A percentile compares a stretch with the other conserved stretches of the same genome.
These are phyloP conservation scores for Trypanosoma platydactyli DNA, from an alignment of 208 protist genomes.

Conservation along the genomic window DNA sequence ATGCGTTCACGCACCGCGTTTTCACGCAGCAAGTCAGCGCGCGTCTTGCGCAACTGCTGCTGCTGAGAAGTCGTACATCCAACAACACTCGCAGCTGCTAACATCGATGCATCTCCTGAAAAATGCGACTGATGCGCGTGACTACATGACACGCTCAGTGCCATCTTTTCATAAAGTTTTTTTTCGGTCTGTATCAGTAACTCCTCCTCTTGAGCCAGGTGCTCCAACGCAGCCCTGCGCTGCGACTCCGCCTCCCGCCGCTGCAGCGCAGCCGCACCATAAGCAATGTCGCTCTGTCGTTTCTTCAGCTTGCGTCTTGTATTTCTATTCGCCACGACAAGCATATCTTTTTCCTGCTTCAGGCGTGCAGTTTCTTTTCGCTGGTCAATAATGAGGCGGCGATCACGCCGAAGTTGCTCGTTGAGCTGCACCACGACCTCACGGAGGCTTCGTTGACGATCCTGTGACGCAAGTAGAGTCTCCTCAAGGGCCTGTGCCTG, in stretches of 20 bases:
- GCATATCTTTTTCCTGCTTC: constrained; percentile 33
- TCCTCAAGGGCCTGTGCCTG: constrained; percentile 47
- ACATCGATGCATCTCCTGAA: background rate
- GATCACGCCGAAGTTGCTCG: constrained; percentile 60
- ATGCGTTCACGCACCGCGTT: constrained; percentile 59
- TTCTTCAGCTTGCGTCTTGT: constrained; percentile 42
- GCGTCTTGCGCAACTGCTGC: constrained; percentile 31
- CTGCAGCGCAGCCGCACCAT: constrained; percentile 58
- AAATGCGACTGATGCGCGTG: background rate
- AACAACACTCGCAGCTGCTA: background rate
- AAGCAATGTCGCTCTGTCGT: constrained; percentile 68
- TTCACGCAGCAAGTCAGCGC: constrained; percentile 65
- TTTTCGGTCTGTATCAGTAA: constrained; percentile 39
- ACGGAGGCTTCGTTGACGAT: constrained; percentile 40
- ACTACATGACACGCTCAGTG: constrained; percentile 10
- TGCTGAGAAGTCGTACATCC: background rate
- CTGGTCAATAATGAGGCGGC: constrained; percentile 67
- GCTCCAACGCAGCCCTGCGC: constrained; percentile 35
- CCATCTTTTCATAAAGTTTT: constrained; percentile 25
- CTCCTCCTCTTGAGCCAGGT: constrained; percentile 45
- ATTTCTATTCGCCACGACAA: constrained; percentile 26
- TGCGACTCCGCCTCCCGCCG: constrained; percentile 41
- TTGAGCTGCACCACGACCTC: constrained; percentile 31
- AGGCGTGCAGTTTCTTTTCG: constrained; percentile 45
- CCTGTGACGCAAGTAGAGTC: constrained; percentile 43